Conservation (phyloP, 2,329 filamentous ascomycete genomes). For the Calonectria montana region DNA sequence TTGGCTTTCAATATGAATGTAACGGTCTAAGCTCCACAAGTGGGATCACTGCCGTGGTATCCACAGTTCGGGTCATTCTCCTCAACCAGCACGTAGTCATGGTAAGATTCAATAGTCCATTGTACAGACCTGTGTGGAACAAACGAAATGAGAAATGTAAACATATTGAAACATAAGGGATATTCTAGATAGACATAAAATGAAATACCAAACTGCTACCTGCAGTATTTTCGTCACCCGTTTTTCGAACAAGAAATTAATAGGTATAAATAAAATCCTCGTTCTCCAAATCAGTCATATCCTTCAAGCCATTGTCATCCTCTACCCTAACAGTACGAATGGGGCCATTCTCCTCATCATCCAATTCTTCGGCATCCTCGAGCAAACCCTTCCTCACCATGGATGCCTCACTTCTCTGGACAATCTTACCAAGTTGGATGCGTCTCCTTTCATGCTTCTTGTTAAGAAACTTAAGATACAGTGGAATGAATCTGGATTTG, state of each 20-base stretch:
- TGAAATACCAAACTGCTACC: no score
- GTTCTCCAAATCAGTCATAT: slow-evolving; percentile 20
- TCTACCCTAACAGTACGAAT: background rate
- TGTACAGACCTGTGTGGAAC: no score
- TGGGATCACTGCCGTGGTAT: no score
- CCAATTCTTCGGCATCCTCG: background rate
- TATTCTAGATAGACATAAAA: no score
- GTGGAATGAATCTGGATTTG: background rate
- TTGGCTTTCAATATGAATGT: no score
- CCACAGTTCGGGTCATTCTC: no score
- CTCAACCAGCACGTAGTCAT: no score
- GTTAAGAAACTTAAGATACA: background rate
- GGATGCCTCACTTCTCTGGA: slow-evolving; percentile 67
- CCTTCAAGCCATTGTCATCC: slow-evolving; percentile 10
- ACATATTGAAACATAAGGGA: no score
- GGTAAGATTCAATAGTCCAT: no score
- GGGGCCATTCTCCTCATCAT: background rate
- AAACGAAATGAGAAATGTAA: no score
- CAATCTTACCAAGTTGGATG: slow-evolving; percentile 65
- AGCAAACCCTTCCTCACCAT: slow-evolving; percentile 18
- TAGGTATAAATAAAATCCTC: slow-evolving; percentile 20
- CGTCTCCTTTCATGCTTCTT: slow-evolving; percentile 48
- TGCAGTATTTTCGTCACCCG: no score
- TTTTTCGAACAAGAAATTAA: background rate
- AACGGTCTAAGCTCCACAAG: no score